These are phyloP conservation scores for Pestalotiopsis sp. DNA, from an alignment of 2,329 filamentous ascomycete species.

Conservation along the genomic window DNA sequence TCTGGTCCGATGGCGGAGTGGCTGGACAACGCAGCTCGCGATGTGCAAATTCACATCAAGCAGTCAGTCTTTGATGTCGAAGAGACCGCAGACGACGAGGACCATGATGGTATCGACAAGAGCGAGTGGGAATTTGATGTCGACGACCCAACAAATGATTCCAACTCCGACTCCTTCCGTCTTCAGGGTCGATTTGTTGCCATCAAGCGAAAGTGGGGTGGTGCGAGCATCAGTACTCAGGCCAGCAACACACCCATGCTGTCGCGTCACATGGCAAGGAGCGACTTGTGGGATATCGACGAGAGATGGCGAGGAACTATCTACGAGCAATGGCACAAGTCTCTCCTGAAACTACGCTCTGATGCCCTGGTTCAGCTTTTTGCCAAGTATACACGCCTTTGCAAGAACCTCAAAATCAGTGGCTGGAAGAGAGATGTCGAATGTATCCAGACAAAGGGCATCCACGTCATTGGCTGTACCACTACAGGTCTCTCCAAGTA, in stretches of 20 bases:
- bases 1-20: conserved; percentile 50
- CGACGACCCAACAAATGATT: conserved; percentile 35
- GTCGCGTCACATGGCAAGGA: conserved; percentile 38
- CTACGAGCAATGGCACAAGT: conserved; percentile 65
- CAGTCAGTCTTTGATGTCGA: conserved; percentile 27
- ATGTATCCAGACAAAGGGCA: conserved; percentile 34
- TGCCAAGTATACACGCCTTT: conserved; percentile 48
- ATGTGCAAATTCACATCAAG: conserved; percentile 17
- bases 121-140: conserved; percentile 47
- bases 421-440: conserved; percentile 59
- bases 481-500: conserved; percentile 84
- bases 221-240: conserved; percentile 26
- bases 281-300: conserved; percentile 64
- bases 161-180: conserved; percentile 35
- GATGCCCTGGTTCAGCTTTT: conserved; percentile 51
- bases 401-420: conserved; percentile 55
- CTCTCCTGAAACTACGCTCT: conserved; percentile 50
- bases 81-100: conserved; percentile 53
- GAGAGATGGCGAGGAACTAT: conserved; percentile 59
- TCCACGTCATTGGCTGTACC: conserved; percentile 66
- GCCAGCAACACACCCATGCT: conserved; percentile 25
- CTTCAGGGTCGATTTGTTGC: conserved; percentile 46
- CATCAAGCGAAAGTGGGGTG: conserved; percentile 43
- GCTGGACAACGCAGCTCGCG: conserved; percentile 54
- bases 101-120: conserved; percentile 62